These are phyloP conservation scores for Fusarium camptoceras DNA, from an alignment of 2,329 filamentous ascomycete genomes.

Conservation along the genomic window DNA sequence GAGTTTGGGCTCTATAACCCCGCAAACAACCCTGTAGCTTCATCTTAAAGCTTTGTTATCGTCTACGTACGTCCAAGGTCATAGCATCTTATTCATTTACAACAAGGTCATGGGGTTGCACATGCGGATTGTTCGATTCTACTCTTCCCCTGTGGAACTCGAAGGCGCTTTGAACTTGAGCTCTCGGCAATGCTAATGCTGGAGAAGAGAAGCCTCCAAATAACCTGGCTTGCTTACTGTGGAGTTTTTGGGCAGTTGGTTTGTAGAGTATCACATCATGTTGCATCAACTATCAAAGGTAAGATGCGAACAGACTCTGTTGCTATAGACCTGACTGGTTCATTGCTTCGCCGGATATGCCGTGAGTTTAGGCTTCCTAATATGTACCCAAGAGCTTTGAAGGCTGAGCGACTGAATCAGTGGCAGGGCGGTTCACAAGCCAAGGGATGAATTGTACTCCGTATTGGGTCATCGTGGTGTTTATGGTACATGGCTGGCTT, in stretches of 20 bases:
- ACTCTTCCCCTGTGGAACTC: slow-evolving; percentile 8
- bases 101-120: slow-evolving; percentile 25
- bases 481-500: slow-evolving; percentile 9
- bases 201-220: not conserved
- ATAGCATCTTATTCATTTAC: slow-evolving; percentile 20
- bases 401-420: not conserved
- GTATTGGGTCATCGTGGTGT: slow-evolving; percentile 12
- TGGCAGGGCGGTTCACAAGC: slow-evolving; percentile 14
- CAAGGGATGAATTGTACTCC: slow-evolving; percentile 27
- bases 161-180: slow-evolving; percentile 5
- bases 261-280: slow-evolving; percentile 26
- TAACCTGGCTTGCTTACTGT: slow-evolving; percentile 14
- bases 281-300: slow-evolving; percentile 25
- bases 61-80: slow-evolving; percentile 13
- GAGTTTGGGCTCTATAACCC: slow-evolving; percentile 28
- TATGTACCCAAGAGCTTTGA: slow-evolving; percentile 11
- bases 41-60: slow-evolving; percentile 18
- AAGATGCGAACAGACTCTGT: slow-evolving; percentile 9
- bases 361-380: slow-evolving; percentile 21
- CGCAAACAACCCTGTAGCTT: slow-evolving; percentile 34
- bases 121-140: slow-evolving; percentile 2
- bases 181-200: slow-evolving; percentile 10
- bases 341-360: slow-evolving; percentile 4
- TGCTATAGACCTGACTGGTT: not conserved
- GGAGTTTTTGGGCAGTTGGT: slow-evolving; percentile 27